Percentiles rank a stretch among this genome's conserved stretches.
These are phyloP conservation scores for Sarcomyxa edulis DNA, from an alignment of 768 basidiomycete species.

Conservation along the genomic window DNA sequence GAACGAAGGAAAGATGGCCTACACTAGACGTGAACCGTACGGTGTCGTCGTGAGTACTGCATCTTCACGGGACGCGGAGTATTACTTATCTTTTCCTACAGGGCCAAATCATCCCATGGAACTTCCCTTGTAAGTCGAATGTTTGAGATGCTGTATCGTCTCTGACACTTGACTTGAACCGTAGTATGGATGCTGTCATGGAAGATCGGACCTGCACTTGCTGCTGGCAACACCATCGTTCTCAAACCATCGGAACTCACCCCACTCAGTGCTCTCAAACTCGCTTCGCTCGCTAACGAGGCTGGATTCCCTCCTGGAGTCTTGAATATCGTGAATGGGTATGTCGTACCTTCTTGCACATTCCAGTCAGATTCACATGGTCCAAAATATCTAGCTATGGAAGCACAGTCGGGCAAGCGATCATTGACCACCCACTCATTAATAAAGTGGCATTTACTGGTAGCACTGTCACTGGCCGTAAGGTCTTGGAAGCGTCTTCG, in stretches of 20 bases:
- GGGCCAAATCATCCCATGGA: constrained; percentile 60
- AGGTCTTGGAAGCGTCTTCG: constrained; percentile 65
- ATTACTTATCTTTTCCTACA: not conserved
- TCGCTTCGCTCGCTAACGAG: constrained; percentile 49
- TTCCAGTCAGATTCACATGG: not conserved
- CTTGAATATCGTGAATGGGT: constrained; percentile 66
- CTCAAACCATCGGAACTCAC: constrained; percentile 79
- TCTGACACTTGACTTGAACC: no score
- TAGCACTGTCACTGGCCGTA: constrained; percentile 65
- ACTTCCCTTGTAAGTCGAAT: constrained; percentile 30
- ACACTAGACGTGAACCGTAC: constrained; percentile 59
- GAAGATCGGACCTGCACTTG: constrained; percentile 75
- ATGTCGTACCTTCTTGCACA: constrained; percentile 37
- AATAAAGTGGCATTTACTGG: constrained; percentile 79
- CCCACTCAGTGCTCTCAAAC: constrained; percentile 55
- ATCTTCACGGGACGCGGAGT: no score
- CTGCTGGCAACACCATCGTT: constrained; percentile 68
- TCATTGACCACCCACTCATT: constrained; percentile 57
- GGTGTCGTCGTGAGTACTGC: constrained; percentile 34
- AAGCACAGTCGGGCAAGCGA: constrained; percentile 58
- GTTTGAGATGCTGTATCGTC: no score
- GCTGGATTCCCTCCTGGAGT: constrained; percentile 77
- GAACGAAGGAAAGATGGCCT: constrained; percentile 38
- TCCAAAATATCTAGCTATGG: constrained; percentile 14
- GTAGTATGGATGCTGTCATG: constrained; percentile 54